phyloP scores from a whole-genome alignment of 1,139 yeast species.

The Kodamaea anthophila region DNA sequence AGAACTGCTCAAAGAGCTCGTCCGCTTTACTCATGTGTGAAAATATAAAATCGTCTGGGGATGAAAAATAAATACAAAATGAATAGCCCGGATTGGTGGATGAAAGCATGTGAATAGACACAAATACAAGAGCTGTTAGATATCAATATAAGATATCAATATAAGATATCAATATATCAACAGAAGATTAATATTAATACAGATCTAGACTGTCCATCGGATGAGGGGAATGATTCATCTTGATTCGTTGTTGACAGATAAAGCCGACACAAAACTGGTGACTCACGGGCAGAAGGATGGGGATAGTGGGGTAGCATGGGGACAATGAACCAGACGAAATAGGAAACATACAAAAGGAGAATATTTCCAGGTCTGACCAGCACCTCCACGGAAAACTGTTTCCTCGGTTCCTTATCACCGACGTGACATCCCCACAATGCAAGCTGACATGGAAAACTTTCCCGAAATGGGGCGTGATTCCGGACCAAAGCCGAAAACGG shows the following conservation, averaged over 20 bases:
- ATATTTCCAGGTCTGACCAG: no score
- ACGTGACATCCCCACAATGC: background rate
- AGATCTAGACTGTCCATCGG: background rate
- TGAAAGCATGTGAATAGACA: background rate
- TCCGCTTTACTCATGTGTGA: conserved; percentile 29
- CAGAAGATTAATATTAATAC: background rate
- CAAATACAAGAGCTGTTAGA: background rate
- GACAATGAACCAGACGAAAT: no score
- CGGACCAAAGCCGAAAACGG: no score
- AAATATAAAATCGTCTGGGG: conserved; percentile 7
- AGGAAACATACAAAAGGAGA: no score
- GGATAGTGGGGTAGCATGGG: no score
- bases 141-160: background rate
- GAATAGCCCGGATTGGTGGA: no score
- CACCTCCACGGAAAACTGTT: conserved; percentile 2
- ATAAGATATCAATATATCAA: background rate
- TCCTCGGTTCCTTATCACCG: background rate
- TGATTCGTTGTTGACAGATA: no score
- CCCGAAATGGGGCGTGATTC: no score
- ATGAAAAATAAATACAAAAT: no score
- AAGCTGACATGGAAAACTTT: no score
- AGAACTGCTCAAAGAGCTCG: conserved; percentile 39
- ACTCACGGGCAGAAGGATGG: no score
- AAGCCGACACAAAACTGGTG: no score
- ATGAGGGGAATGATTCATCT: background rate